Percentiles rank a stretch among this genome's conserved stretches.
Conservation (phyloP, 2,329 filamentous ascomycete genomes). For the Stromatinia cepivora region DNA sequence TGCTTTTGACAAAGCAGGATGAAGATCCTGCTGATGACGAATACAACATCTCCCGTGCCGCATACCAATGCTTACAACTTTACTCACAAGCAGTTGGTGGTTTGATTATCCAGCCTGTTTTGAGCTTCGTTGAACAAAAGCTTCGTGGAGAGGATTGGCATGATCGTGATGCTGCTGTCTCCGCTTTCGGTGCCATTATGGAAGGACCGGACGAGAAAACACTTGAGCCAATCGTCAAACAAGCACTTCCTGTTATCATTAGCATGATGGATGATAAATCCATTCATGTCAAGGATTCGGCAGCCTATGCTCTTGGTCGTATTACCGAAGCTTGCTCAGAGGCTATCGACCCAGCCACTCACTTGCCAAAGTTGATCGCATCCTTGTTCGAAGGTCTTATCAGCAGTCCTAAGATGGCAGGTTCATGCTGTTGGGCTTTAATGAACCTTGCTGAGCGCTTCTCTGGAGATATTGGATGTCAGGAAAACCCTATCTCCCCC, state of each 20-base stretch:
- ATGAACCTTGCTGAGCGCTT: constrained; percentile 99
- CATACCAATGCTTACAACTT: constrained; percentile 94
- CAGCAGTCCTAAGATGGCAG: constrained; percentile 93
- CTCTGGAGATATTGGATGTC: constrained; percentile 76
- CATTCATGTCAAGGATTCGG: constrained; percentile 91
- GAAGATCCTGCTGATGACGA: constrained; percentile 96
- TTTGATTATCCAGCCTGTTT: constrained; percentile 80
- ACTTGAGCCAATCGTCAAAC: constrained; percentile 91
- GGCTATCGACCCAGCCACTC: constrained; percentile 80
- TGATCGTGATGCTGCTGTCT: constrained; percentile 89
- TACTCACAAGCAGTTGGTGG: constrained; percentile 90
- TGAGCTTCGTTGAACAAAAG: constrained; percentile 89
- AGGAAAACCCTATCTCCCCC: constrained; percentile 78
- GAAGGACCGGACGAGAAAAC: constrained; percentile 93
- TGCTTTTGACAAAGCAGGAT: constrained; percentile 92
- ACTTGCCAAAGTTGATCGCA: constrained; percentile 81
- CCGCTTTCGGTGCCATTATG: constrained; percentile 98
- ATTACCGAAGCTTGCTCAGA: constrained; percentile 93
- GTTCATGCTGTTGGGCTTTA: constrained; percentile 97
- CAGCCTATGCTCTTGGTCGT: constrained; percentile 91
- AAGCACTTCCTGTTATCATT: constrained; percentile 88
- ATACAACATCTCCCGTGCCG: constrained; percentile 92
- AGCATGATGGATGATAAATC: constrained; percentile 86
- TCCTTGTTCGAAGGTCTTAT: constrained; percentile 88
- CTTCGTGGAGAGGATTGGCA: constrained; percentile 93